Evolutionary conservation across 148 eudicot species (phyloP).

Genomic region (Selenicereus undatus): DNA sequence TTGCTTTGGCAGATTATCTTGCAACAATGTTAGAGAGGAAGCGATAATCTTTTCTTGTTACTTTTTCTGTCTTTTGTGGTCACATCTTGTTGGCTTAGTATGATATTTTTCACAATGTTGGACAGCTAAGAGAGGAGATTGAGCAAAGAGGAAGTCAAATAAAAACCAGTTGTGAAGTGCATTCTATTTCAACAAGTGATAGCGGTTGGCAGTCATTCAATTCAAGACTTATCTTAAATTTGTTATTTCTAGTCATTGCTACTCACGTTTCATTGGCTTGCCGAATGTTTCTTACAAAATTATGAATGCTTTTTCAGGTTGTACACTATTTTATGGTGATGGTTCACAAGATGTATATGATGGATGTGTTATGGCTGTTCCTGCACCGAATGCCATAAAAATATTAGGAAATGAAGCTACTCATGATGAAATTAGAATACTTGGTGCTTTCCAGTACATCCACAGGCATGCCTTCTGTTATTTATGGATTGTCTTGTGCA

Average conservation of each 20-base stretch:
- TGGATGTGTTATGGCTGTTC: conserved; percentile 67
- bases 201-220: conserved; percentile 40
- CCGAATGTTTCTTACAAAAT: not conserved
- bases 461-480: conserved; percentile 46
- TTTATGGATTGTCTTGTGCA: no score
- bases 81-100: not conserved
- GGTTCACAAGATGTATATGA: conserved; percentile 55
- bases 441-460: conserved; percentile 83
- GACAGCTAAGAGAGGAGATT: conserved; percentile 57
- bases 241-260: not conserved
- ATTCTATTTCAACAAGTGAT: conserved; percentile 40
- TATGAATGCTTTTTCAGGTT: conserved; percentile 45
- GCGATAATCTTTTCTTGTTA: not conserved
- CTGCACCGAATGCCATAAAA: conserved; percentile 75
- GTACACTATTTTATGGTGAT: conserved; percentile 46
- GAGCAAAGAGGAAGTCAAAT: conserved; percentile 58
- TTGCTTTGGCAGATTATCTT: not conserved
- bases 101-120: not conserved
- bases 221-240: not conserved
- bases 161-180: conserved; percentile 47
- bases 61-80: not conserved
- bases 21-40: not conserved
- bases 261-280: not conserved
- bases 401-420: conserved; percentile 73
- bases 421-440: conserved; percentile 57